phyloP scores from a whole-genome alignment of 2,329 filamentous ascomycete genomes.

The Teratosphaeria gauchensis region DNA sequence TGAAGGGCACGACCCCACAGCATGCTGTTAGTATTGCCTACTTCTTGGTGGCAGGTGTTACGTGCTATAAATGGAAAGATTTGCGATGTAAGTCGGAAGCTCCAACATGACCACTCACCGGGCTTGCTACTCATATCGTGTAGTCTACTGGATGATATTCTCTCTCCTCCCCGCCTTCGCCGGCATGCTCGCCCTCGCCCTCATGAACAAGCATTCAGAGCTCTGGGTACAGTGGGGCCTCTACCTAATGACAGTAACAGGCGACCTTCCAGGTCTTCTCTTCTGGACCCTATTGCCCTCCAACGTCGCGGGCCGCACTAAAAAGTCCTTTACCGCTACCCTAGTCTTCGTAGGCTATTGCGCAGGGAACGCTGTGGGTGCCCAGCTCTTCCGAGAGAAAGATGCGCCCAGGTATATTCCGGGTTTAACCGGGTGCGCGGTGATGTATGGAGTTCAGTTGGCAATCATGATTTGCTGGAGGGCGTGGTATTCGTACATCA shows the following conservation, averaged over 20 bases:
- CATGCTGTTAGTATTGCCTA: neutral
- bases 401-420: slow-evolving; percentile 36
- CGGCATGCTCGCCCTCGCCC: neutral
- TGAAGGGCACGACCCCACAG: neutral
- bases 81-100: neutral
- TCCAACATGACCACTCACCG: neutral
- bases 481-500: neutral
- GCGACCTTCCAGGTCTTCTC: neutral
- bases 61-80: neutral
- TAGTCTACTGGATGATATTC: neutral
- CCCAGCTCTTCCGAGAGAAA: slow-evolving; percentile 33
- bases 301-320: slow-evolving; percentile 36
- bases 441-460: slow-evolving; percentile 5
- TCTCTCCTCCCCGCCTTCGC: neutral
- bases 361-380: slow-evolving; percentile 36
- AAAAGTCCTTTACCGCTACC: slow-evolving; percentile 34
- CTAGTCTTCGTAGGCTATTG: slow-evolving; percentile 37
- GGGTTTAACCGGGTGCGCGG: slow-evolving; percentile 30
- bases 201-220: neutral
- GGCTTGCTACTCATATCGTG: neutral
- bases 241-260: neutral
- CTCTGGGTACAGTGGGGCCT: neutral
- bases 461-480: neutral
- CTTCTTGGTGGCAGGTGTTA: neutral
- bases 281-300: slow-evolving; percentile 19